Evolutionary conservation across 1,139 yeast genomes (phyloP), one percentile per base, ranked within the genome.

Genomic region (Protomyces pachydermus): DNA sequence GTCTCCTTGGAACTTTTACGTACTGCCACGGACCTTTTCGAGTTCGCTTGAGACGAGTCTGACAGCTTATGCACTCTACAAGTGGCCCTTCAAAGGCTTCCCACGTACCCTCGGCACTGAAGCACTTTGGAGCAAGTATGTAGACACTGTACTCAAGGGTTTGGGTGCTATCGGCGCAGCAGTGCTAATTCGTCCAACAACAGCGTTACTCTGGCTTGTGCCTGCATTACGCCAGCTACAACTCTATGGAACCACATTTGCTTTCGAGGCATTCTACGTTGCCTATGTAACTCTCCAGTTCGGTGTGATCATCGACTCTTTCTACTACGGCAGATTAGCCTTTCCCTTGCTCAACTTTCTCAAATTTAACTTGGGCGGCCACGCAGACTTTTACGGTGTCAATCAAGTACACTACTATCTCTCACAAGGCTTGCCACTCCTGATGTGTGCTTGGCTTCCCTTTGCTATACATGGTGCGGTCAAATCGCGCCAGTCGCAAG

Each of bases 401-500:
- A 85, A 95, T 8, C 88, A 95, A 16, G 82, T 91, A 86, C 90
- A 88, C 71, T 95, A 91, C 75, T 95, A 95, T 74, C 52, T 91
- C 1, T 73, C 82, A 10, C 97, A 93, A 75, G 95, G 90, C 6
- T 68, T 93, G 1, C 98, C 98, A 0, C 75, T 93, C 10, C 75
- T 91, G 64, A 73, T 87, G 62, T 81, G 88, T 73, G 82, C 85
- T 2, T 85, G 82, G 68, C 69, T 88, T 3, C 97, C 97, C 0
- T 77, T 87, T 58, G 78, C 82, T 54, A 14, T 81, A 0, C 71
- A 72, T 66, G 88, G 86, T 0, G 66, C 79, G 39, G 8, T 32
- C n/a, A 10, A 18, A 3, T 18, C 16, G 2, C 66, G 68, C 16
- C 70, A 72, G 1, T 54, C 73, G 16, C 68, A 71, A 16, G 60